Conservation (phyloP, 75 land plant genomes). For the Chamaecyparis obtusa region DNA sequence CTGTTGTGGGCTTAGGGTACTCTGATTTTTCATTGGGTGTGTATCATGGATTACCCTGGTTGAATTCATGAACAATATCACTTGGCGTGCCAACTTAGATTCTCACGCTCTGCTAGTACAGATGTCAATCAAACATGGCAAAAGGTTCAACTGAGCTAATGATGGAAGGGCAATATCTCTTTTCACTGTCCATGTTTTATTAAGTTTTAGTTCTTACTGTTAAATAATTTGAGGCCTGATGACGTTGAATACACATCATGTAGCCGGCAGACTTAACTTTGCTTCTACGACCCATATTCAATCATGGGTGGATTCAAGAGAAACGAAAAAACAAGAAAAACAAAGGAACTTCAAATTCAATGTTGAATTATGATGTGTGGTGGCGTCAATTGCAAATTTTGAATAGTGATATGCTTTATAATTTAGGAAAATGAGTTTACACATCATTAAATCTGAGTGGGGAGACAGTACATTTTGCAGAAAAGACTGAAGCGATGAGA, state of each 20-base stretch:
- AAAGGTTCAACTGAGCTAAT: no score
- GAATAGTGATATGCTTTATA: no score
- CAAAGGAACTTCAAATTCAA: not conserved
- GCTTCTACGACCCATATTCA: not conserved
- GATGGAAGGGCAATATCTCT: no score
- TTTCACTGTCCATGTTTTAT: no score
- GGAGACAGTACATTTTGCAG: not conserved
- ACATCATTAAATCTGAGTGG: not conserved
- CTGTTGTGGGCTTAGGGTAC: not conserved
- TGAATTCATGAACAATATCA: not conserved
- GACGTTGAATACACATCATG: not conserved
- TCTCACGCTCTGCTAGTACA: not conserved
- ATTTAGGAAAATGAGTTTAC: not conserved
- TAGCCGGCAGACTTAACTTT: not conserved
- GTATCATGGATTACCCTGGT: not conserved
- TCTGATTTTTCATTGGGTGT: not conserved
- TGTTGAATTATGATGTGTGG: not conserved
- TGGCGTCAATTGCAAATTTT: not conserved
- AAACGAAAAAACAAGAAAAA: not conserved
- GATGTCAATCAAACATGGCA: no score
- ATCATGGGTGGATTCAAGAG: not conserved
- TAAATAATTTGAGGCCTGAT: not conserved
- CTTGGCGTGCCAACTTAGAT: not conserved
- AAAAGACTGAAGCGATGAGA: not conserved
- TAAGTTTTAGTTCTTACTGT: no score